phyloP scores from a whole-genome alignment of 2,329 filamentous ascomycete genomes.

The Trichoderma gracile region DNA sequence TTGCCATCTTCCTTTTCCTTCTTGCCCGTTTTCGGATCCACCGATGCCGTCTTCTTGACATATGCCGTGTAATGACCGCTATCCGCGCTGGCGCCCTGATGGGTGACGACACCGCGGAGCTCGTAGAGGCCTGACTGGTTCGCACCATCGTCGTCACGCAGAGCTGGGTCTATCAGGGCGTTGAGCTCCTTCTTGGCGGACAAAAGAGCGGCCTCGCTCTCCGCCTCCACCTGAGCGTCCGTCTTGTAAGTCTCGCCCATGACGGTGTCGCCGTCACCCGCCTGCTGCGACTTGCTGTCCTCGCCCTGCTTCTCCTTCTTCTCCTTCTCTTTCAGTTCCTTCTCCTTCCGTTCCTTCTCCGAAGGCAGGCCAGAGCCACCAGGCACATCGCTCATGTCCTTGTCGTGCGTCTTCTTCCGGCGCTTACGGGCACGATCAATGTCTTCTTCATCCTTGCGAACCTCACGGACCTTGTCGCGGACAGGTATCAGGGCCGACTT shows the following conservation, averaged over 20 bases:
- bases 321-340: constrained; percentile 50
- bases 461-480: constrained; percentile 93
- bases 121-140: constrained; percentile 97
- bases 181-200: constrained; percentile 86
- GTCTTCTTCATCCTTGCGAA: constrained; percentile 93
- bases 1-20: constrained; percentile 81
- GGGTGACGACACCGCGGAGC: constrained; percentile 88
- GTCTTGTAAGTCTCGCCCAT: constrained; percentile 87
- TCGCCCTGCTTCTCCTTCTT: constrained; percentile 46
- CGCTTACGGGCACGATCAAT: constrained; percentile 89
- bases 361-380: constrained; percentile 51
- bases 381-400: constrained; percentile 48
- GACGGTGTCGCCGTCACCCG: constrained; percentile 64
- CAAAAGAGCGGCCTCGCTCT: constrained; percentile 73
- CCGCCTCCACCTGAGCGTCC: constrained; percentile 87
- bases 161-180: constrained; percentile 70
- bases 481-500: constrained; percentile 82
- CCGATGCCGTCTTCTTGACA: constrained; percentile 81
- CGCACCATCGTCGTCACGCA: constrained; percentile 75
- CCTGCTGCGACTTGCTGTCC: constrained; percentile 38
- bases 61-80: constrained; percentile 98
- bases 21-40: constrained; percentile 76
- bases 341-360: constrained; percentile 54
- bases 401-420: constrained; percentile 67
- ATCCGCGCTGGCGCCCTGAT: constrained; percentile 94